Conservation (phyloP, 2,329 filamentous ascomycete genomes). For the Didymella exigua region DNA sequence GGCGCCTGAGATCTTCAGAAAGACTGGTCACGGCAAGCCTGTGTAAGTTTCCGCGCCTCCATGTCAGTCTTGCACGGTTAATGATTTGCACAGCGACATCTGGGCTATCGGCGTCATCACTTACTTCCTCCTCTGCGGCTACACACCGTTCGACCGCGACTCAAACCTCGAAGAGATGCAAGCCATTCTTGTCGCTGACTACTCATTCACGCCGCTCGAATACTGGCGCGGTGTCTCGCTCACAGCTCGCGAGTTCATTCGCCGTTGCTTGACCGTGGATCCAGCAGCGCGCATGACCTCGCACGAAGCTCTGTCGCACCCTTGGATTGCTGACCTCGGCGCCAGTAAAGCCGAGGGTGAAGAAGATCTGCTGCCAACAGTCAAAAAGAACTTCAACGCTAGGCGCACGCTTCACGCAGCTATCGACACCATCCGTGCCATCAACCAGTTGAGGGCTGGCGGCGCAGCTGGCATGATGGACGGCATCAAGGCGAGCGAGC, state of each 20-base stretch:
- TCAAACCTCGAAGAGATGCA: slow-evolving; percentile 99
- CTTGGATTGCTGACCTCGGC: slow-evolving; percentile 66
- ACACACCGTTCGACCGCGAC: slow-evolving; percentile 97
- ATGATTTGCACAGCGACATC: slow-evolving; percentile 66
- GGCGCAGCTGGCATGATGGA: slow-evolving; percentile 66
- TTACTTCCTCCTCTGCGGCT: slow-evolving; percentile 96
- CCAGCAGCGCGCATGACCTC: slow-evolving; percentile 86
- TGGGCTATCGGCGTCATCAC: slow-evolving; percentile 99
- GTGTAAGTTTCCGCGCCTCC: slow-evolving; percentile 62
- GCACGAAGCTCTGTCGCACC: slow-evolving; percentile 72
- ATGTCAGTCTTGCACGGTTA: slow-evolving; percentile 5
- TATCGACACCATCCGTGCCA: slow-evolving; percentile 70
- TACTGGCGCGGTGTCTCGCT: slow-evolving; percentile 96
- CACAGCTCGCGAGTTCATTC: slow-evolving; percentile 86
- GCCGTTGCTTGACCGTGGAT: slow-evolving; percentile 88
- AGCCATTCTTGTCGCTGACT: slow-evolving; percentile 94
- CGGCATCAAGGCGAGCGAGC: slow-evolving; percentile 63
- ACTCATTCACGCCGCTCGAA: slow-evolving; percentile 89
- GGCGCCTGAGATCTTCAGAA: slow-evolving; percentile 99
- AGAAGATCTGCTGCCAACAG: slow-evolving; percentile 65
- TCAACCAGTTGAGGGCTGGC: slow-evolving; percentile 69
- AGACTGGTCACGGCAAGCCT: slow-evolving; percentile 95
- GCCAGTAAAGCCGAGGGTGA: slow-evolving; percentile 50
- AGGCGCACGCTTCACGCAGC: slow-evolving; percentile 68
- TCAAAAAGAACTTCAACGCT: slow-evolving; percentile 75